Percentiles rank a stretch among this genome's conserved stretches.
Evolutionary conservation across 2,329 filamentous ascomycete species (phyloP).

Genomic region (Tetracladium maxilliforme): DNA sequence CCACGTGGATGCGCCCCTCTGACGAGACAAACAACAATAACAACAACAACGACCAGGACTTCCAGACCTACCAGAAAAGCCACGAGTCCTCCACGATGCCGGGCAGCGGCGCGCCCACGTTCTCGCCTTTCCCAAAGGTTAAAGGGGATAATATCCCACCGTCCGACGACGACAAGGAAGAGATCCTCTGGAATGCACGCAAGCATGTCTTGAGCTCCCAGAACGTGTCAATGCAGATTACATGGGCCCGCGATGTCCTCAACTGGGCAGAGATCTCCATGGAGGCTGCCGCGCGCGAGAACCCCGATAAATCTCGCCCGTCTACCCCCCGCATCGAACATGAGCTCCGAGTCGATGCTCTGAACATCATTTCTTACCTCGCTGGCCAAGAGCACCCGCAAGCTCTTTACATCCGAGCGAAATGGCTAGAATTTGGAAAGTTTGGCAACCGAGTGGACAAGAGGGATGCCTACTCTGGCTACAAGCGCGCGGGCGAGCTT

Average conservation of each 20-base stretch:
- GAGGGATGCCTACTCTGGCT: slow-evolving; percentile 82
- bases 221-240: slow-evolving; percentile 90
- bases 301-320: slow-evolving; percentile 36
- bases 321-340: slow-evolving; percentile 79
- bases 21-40: too few relatives aligned
- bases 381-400: slow-evolving; percentile 86
- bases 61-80: not conserved
- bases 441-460: slow-evolving; percentile 85
- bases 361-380: slow-evolving; percentile 84
- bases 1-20: too few relatives aligned
- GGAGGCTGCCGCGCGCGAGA: slow-evolving; percentile 53
- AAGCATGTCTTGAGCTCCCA: slow-evolving; percentile 79
- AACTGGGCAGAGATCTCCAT: slow-evolving; percentile 75
- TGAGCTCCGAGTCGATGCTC: slow-evolving; percentile 72
- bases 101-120: slow-evolving; percentile 38
- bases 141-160: slow-evolving; percentile 80
- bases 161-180: slow-evolving; percentile 87
- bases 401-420: slow-evolving; percentile 84
- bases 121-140: slow-evolving; percentile 84
- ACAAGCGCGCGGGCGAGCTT: slow-evolving; percentile 71
- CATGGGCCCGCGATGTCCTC: slow-evolving; percentile 89
- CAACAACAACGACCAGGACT: too few relatives aligned
- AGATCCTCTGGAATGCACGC: slow-evolving; percentile 73
- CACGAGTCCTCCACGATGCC: not conserved
- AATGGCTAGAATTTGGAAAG: slow-evolving; percentile 97